Base-by-base conservation (phyloP, 345 rosid genomes). In the Hibiscus mutabilis region DNA sequence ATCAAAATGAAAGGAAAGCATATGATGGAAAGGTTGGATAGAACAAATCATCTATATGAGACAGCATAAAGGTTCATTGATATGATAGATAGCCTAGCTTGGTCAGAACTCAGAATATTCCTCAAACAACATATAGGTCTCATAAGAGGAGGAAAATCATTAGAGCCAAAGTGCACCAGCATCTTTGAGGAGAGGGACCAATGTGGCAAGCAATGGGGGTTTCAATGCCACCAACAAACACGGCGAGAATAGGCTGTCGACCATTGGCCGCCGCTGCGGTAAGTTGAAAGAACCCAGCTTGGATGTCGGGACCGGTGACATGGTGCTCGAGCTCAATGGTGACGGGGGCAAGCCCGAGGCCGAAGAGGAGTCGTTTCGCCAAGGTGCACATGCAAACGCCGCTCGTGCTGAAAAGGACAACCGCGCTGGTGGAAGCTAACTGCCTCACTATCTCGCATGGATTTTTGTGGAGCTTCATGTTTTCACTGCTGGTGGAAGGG, bases 141-240 rank as follows among this genome's bases (percentile, higher is more conserved):
- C n/a, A n/a, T n/a, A n/a, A n/a, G n/a, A n/a, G n/a, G 4, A 18
- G 10, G 9, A 25, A 31, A n/a, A 15, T 55, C 21, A 29, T 86
- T 81, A 91, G 59, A 91, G 98, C 98, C 97, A 94, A 61, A 94
- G 96, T 16, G 98, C 98, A 21, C 98, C 98, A 62, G 96, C 93
- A 49, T 88, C 85, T 80, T 89, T 94, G 62, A 94, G 96, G 61
- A 91, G 91, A 65, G 97, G 97, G n/a, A 94, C 88, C 44, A 94
- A 76, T 94, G 77, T 94, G 98, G 55, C 90, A 85, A 49, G 92
- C 93, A 95, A 94, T 85, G 66, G 91, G 95, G 16, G 86, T 84
- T 79, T 94, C 96, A 70, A 94, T 80, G 15, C 96, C 87, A 4
- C 98, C 97, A 0, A 94, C 81, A 57, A 90, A 94, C 7, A 94